Evolutionary conservation across 1,284 basidiomycete genomes (phyloP), one percentile per base, ranked within the genome.

Genomic region (Leccinum discolor): DNA sequence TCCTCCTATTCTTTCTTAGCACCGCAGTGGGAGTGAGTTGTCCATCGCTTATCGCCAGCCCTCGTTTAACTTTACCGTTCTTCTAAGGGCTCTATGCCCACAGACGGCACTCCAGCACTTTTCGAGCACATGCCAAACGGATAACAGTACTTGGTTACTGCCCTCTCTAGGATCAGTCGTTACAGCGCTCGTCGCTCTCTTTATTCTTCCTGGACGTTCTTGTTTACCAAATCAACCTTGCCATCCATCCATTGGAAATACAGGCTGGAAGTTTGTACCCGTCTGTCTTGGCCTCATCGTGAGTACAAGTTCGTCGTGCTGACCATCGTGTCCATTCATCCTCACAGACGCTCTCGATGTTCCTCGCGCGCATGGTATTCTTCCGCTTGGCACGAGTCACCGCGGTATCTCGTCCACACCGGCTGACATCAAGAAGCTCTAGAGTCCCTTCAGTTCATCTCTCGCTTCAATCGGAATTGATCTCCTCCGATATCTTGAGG

Each of bases 41-140:
- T 54, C 61, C 18, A 21, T 59, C 56, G 1, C 62, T 18, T 47
- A 61, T 12, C 7, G 5, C 35, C 40, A 26, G 23, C n/a, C 44
- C 11, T 69, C 60, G 64, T 66, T 70, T 66, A 64, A 52, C 64
- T n/a, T 38, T 4, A 10, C 42, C 59, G 3, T 21, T 4, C 47
- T 59, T 18, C 26, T 47, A 64, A 93, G 91, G 92, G 94, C 10
- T 96, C 93, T 2, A 97, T 98, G 95, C 96, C 96, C 0, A 98
- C 96, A 0, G 96, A 99, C 72, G 96, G 96, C 3, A 98, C 95
- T 0, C 87, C 98, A 5, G 29, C 8, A 10, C 88, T 99, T 61
- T 84, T 98, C 4, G 97, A 99, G 77, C 96, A 98, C 73, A 90
- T 98, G 80, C 97, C 97, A 0, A 89, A 91, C 70, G 87, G 88